A percentile compares a stretch with the other conserved stretches of the same genome.
Evolutionary conservation across 257 asterid genomes (phyloP).

Genomic region (Asclepias syriaca): DNA sequence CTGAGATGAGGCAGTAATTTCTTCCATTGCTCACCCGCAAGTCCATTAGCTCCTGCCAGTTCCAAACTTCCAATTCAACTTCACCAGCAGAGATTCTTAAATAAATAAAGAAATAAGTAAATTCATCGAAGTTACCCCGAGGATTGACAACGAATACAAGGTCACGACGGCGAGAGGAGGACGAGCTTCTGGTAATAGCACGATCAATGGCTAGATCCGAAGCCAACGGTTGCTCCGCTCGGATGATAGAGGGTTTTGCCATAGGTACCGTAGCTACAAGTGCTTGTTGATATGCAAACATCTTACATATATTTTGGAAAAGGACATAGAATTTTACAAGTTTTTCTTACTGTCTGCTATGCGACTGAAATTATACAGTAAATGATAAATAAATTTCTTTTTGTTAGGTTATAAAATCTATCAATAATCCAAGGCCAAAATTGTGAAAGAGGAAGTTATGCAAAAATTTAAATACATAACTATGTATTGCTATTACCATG

Average conservation of each 20-base stretch:
- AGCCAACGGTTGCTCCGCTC: conserved; percentile 57
- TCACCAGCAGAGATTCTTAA: neutral
- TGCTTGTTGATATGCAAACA: conserved; percentile 40
- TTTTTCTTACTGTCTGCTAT: neutral
- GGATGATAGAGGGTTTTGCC: conserved; percentile 59
- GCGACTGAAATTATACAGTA: neutral
- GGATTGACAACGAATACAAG: conserved; percentile 88
- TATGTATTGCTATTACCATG: no score
- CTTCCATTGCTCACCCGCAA: conserved; percentile 93
- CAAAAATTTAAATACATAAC: no score
- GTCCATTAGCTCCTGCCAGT: conserved; percentile 90
- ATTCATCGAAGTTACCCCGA: conserved; percentile 37
- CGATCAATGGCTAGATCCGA: conserved; percentile 59
- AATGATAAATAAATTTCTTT: no score
- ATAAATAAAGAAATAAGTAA: neutral
- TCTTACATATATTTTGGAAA: neutral
- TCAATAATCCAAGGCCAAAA: no score
- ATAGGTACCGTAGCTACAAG: conserved; percentile 38
- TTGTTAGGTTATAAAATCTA: no score
- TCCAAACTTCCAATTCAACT: conserved; percentile 15
- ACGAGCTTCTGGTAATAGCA: conserved; percentile 23
- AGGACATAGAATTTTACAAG: neutral
- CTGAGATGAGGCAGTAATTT: conserved; percentile 73
- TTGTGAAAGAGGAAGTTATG: no score
- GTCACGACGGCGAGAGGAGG: conserved; percentile 70